These are phyloP conservation scores for Pulveroboletus ravenelii DNA, from an alignment of 768 basidiomycete genomes.

Conservation along the genomic window DNA sequence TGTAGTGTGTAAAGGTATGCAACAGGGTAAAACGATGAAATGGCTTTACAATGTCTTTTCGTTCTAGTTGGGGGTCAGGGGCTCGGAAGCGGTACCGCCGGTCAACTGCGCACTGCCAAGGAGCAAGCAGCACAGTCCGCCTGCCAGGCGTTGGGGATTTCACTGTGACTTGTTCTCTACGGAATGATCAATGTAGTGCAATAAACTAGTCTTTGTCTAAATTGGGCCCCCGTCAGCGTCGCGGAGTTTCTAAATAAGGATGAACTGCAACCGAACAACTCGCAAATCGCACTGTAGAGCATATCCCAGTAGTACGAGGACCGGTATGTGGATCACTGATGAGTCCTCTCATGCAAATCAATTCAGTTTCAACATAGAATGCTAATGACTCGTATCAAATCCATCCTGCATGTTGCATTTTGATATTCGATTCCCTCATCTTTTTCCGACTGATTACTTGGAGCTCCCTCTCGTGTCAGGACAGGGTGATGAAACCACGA, in stretches of 20 bases:
- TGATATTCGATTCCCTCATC: no score
- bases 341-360: no score
- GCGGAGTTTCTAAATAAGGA: conserved; percentile 28
- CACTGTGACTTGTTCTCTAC: conserved; percentile 3
- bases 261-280: background rate
- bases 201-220: background rate
- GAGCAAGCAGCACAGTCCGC: conserved; percentile 45
- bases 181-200: conserved; percentile 1
- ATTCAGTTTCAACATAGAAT: no score
- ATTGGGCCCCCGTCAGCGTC: conserved; percentile 1
- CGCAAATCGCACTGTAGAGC: background rate
- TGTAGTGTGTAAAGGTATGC: conserved; percentile 53
- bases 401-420: no score
- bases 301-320: background rate
- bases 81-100: conserved; percentile 44
- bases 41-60: conserved; percentile 1
- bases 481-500: background rate
- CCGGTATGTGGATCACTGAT: no score
- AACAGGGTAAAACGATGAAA: background rate
- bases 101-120: conserved; percentile 43
- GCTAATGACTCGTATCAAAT: no score
- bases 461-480: background rate
- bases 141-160: conserved; percentile 31
- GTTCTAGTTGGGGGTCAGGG: conserved; percentile 42
- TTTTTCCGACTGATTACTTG: background rate